Conservation (phyloP, 2,329 filamentous ascomycete species). For the Chaetomiaceae sp. region DNA sequence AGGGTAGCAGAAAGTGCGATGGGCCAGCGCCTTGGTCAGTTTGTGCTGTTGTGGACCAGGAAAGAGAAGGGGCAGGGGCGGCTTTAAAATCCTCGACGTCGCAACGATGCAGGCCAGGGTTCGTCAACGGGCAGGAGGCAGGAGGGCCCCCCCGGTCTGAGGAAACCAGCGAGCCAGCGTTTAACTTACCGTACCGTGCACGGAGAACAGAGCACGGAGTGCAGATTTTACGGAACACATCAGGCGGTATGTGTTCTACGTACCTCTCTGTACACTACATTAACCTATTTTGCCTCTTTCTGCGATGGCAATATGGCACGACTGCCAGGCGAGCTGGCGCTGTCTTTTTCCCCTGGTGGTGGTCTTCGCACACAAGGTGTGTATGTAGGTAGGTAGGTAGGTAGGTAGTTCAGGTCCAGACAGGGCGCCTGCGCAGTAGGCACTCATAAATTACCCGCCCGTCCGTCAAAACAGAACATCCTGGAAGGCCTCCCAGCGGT, state of each 20-base stretch:
- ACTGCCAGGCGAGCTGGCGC: no score
- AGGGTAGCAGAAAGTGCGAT: no score
- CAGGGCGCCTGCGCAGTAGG: no score
- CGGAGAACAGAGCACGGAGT: no score
- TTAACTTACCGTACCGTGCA: background rate
- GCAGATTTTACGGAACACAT: no score
- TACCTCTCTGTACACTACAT: no score
- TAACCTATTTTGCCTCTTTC: no score
- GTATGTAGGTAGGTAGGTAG: no score
- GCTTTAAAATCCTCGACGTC: conserved; percentile 24
- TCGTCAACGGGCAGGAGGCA: conserved; percentile 12
- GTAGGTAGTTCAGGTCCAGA: no score
- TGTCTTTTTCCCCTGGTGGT: background rate
- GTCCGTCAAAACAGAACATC: background rate
- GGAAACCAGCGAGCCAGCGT: background rate
- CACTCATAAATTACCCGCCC: background rate
- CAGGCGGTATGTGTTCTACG: no score
- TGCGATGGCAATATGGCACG: no score
- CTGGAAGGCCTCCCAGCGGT: background rate
- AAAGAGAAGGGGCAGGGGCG: conserved; percentile 19
- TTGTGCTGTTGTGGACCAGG: conserved; percentile 10
- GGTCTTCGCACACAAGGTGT: background rate
- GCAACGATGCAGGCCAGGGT: conserved; percentile 18
- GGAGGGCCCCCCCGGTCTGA: background rate
- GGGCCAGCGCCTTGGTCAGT: conserved; percentile 11